Conservation (phyloP, 495 filamentous ascomycete genomes). For the Trichoderma erinaceum region DNA sequence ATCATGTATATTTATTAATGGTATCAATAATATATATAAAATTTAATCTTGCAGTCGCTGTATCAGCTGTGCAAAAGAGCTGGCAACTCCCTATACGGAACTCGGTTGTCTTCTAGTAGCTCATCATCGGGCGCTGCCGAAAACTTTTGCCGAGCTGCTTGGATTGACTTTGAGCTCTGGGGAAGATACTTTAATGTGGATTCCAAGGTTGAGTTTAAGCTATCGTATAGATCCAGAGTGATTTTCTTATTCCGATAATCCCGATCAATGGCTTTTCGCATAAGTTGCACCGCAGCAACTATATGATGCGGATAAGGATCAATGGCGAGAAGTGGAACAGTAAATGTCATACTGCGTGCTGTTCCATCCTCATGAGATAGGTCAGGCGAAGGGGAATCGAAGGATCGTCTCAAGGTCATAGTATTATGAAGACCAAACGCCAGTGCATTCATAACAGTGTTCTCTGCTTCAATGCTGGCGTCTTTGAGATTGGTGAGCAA, state of each 20-base stretch:
- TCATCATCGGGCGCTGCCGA: neutral
- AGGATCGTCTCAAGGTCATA: neutral
- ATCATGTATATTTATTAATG: neutral
- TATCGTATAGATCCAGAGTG: neutral
- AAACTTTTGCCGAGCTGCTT: neutral
- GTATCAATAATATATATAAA: neutral
- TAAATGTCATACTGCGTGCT: neutral
- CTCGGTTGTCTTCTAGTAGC: neutral
- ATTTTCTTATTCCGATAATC: neutral
- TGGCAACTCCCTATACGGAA: neutral
- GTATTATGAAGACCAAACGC: constrained; percentile 10
- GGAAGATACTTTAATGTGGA: neutral
- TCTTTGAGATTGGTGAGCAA: neutral
- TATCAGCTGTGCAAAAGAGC: neutral
- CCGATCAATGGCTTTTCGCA: constrained; percentile 6
- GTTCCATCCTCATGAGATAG: neutral
- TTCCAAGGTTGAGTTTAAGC: constrained; percentile 7
- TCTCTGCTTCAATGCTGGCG: constrained; percentile 7
- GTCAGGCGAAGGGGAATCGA: neutral
- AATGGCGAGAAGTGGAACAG: constrained; percentile 3
- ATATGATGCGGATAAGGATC: constrained; percentile 14
- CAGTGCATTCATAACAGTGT: constrained; percentile 13
- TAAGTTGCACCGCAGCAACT: constrained; percentile 1
- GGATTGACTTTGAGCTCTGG: constrained; percentile 14
- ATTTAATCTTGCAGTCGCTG: neutral